Evolutionary conservation across 257 asterid genomes (phyloP), one percentile per base, ranked within the genome.

Genomic region (Datura wrightii): DNA sequence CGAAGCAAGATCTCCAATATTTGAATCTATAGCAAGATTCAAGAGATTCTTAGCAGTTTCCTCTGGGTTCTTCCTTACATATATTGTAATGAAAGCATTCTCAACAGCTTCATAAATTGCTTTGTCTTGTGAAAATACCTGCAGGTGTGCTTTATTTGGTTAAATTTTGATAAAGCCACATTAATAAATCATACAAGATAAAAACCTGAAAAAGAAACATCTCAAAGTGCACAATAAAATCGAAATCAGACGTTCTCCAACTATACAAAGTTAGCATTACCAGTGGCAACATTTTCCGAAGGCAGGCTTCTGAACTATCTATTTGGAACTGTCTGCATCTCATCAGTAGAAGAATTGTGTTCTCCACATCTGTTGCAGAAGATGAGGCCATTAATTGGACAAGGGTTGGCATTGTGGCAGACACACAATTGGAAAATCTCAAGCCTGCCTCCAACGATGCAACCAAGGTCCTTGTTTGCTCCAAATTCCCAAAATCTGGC

Each of bases 341-440:
- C 99, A 96, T 96, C 85, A 96, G 93, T 88, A 96, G 87, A 78
- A 94, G 95, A 87, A 96, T 96, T 84, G 98, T 91, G 85, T 93
- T 93, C 80, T 96, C 99, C 86, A 94, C 99, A 82, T 96, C 98
- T 74, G 89, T 91, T n/a, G 98, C 96, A 86, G 99, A 94, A 82
- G 99, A 92, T 41, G 99, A 96, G 83, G 99, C 98, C 99, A 96
- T 93, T 89, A 96, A 88, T 63, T 96, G 99, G 87, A 96, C 96
- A 62, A 96, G 98, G 84, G 91, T 94, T 37, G 97, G 94, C 98
- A 93, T 94, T 13, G 87, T 88, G 74, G 92, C 91, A 16, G 97
- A 93, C 39, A 94, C 88, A 84, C 97, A 94, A 79, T 85, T 89
- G n/a, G 99, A 96, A 89, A 96, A 96, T 85, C 94, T 90, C 90